Evolutionary conservation across 805 yeast genomes (phyloP).

Genomic region (Kuraishia floccosa): DNA sequence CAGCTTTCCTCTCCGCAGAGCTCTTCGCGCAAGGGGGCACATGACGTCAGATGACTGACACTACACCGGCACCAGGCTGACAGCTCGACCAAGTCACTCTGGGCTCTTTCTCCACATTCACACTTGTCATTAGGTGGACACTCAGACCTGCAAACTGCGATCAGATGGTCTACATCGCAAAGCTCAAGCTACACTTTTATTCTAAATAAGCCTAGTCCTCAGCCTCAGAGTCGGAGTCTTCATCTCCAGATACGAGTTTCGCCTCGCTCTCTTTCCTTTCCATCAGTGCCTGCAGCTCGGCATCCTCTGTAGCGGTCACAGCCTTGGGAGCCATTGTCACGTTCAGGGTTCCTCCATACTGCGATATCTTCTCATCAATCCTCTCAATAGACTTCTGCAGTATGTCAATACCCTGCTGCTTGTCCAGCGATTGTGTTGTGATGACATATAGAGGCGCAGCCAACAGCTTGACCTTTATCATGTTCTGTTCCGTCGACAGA

Average conservation of each 20-base stretch:
- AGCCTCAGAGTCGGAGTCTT: constrained; percentile 27
- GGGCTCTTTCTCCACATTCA: too few relatives aligned
- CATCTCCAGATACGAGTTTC: constrained; percentile 75
- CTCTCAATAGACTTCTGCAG: constrained; percentile 72
- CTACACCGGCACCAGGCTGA: too few relatives aligned
- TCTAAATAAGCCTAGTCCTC: too few relatives aligned
- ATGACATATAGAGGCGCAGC: constrained; percentile 96
- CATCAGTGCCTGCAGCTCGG: constrained; percentile 90
- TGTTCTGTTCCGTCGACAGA: constrained; percentile 71
- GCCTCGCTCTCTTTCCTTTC: constrained; percentile 89
- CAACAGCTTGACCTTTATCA: constrained; percentile 86
- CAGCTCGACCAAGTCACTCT: too few relatives aligned
- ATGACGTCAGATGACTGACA: too few relatives aligned
- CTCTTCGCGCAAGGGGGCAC: too few relatives aligned
- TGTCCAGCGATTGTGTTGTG: constrained; percentile 87
- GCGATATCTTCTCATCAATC: constrained; percentile 58
- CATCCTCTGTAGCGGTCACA: constrained; percentile 96
- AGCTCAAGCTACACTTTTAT: too few relatives aligned
- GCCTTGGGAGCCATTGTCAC: constrained; percentile 98
- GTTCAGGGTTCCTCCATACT: constrained; percentile 77
- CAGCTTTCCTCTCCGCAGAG: too few relatives aligned
- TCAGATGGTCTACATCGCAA: too few relatives aligned
- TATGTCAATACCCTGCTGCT: constrained; percentile 73
- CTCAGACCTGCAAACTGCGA: too few relatives aligned
- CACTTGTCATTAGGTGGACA: too few relatives aligned